Base-by-base conservation (phyloP, 345 rosid species). In the Kandelia obovata region DNA sequence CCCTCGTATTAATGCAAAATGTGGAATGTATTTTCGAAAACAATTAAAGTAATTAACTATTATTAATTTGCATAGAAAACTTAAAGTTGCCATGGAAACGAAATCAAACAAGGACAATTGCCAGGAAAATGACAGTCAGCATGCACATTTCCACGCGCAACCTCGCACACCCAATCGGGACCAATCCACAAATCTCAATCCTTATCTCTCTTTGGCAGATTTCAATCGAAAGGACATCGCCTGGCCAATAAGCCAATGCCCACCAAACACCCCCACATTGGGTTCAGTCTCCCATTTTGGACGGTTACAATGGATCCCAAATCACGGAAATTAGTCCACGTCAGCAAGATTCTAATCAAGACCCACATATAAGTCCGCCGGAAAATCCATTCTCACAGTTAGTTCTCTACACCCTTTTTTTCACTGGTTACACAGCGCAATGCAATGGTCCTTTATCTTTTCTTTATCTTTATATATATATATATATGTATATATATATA, bases 321-420 rank as follows among this genome's bases (percentile, higher is more conserved):
- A 75, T 83, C 81, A 83, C 74, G 81, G 74, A 72, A 70, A 27
- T 16, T 19, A 65, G 72, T 71, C 55, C 74, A 26, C 70, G 53
- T 67, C 71, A 63, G 55, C 73, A 52, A 58, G 37, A 57, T 59
- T 76, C 52, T 59, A 35, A 26, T 65, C 69, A 56, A 5, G 21
- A 27, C 20, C 56, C 59, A 66, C 25, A 17, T 1, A 9, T 1
- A 17, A 63, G 31, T 49, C 43, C 1, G 71, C 58, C 59, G 25
- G 6, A 61, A 75, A 58, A 56, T 35, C 20, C 39, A 39, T 21
- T 17, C 16, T n/a, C 63, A 63, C 81, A 55, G 43, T 64, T 73
- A 55, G 43, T 64, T 73, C 71, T 78, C 76, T 32, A 73, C 51
- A 59, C 11, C 43, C 31, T 55, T 43, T n/a, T 43, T 43, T 43